These are phyloP conservation scores for Penicillium frequentans DNA, from an alignment of 2,329 filamentous ascomycete genomes.

Conservation along the genomic window DNA sequence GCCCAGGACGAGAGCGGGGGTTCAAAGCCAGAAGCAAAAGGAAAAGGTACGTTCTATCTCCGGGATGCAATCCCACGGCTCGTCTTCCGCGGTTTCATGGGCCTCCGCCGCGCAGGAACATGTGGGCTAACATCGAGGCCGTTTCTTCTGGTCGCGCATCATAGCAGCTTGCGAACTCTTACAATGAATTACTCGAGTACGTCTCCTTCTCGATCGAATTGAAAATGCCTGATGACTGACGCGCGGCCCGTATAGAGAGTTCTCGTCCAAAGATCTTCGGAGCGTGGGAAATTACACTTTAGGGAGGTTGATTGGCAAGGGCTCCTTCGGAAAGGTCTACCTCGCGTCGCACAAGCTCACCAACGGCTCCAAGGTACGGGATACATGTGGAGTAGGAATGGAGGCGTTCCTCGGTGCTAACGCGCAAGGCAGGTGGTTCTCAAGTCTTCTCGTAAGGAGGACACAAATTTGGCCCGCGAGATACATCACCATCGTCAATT, in stretches of 20 bases:
- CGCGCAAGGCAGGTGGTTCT: conserved; percentile 73
- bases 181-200: conserved; percentile 93
- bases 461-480: conserved; percentile 92
- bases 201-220: conserved; percentile 28
- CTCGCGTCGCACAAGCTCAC: conserved; percentile 94
- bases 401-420: conserved; percentile 5
- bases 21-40: conserved; percentile 60
- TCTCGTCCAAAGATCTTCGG: conserved; percentile 85
- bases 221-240: conserved; percentile 10
- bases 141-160: conserved; percentile 12
- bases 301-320: conserved; percentile 90
- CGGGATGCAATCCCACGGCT: not conserved
- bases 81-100: not conserved
- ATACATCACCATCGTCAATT: conserved; percentile 99
- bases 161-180: conserved; percentile 85
- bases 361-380: conserved; percentile 86
- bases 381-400: not conserved
- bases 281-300: conserved; percentile 94
- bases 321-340: conserved; percentile 98
- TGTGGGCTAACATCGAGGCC: conserved; percentile 13
- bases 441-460: conserved; percentile 95
- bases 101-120: not conserved
- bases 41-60: conserved; percentile 51
- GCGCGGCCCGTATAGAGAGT: conserved; percentile 66
- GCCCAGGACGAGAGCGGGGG: conserved; percentile 49